A percentile compares a stretch with the other conserved stretches of the same genome.
Evolutionary conservation across 768 basidiomycete species (phyloP).

Genomic region (Scleroderma bovista): DNA sequence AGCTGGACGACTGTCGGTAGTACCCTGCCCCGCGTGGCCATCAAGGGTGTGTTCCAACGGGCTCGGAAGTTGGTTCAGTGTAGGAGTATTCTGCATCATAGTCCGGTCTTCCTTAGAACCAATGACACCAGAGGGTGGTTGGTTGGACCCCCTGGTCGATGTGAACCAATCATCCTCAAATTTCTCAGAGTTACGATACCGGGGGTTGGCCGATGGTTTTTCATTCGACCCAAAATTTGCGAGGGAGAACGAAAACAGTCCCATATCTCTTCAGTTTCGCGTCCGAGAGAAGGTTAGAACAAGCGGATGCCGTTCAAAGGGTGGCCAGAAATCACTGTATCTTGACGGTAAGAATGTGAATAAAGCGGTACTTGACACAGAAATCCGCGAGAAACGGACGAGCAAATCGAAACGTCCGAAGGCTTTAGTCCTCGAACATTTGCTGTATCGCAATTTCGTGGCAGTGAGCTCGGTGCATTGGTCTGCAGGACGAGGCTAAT

Average conservation of each 20-base stretch:
- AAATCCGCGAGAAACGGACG: not conserved
- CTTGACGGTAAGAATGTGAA: not conserved
- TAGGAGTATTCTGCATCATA: constrained; percentile 33
- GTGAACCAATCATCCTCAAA: constrained; percentile 53
- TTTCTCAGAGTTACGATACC: constrained; percentile 9
- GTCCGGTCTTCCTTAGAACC: constrained; percentile 25
- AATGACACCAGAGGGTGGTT: constrained; percentile 24
- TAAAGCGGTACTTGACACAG: not conserved
- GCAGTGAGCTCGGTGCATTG: not conserved
- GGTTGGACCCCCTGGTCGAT: constrained; percentile 61
- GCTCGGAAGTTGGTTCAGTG: not conserved
- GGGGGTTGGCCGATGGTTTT: constrained; percentile 14
- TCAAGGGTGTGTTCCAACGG: not conserved
- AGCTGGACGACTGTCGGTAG: constrained; percentile 11
- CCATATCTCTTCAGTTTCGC: constrained; percentile 19
- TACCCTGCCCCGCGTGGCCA: not conserved
- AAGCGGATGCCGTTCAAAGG: not conserved
- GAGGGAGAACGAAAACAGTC: constrained; percentile 36
- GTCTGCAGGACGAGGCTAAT: not conserved
- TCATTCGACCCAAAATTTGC: constrained; percentile 22
- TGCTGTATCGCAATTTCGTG: not conserved
- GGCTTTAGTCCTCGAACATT: not conserved
- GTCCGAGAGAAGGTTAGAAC: not conserved
- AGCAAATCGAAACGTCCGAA: not conserved
- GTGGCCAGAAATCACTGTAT: not conserved